Evolutionary conservation across 2,329 filamentous ascomycete species (phyloP).

Genomic region (Aspergillus fumigatiaffinis): DNA sequence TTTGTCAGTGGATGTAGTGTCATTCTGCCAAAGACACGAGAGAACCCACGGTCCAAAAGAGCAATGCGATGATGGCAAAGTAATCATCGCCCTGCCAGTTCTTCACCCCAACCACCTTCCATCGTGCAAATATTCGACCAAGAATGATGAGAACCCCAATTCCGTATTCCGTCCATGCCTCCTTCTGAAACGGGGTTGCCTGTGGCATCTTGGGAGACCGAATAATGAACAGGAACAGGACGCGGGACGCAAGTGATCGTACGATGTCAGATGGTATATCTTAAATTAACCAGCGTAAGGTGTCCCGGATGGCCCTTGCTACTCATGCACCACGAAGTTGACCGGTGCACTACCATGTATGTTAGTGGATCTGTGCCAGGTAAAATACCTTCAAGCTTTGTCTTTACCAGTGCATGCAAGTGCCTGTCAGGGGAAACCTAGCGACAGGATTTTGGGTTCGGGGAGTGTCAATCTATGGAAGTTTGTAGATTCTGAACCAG

Average conservation of each 20-base stretch:
- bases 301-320: background rate
- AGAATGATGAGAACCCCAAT: slow-evolving; percentile 38
- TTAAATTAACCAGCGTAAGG: background rate
- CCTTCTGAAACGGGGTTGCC: slow-evolving; percentile 39
- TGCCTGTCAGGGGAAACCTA: background rate
- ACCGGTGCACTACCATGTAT: background rate
- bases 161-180: slow-evolving; percentile 45
- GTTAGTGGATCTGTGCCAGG: background rate
- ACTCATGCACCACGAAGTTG: background rate
- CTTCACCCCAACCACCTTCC: slow-evolving; percentile 39
- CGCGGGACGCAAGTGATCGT: background rate
- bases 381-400: background rate
- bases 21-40: too few relatives aligned
- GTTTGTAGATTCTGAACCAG: too few relatives aligned
- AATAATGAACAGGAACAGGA: background rate
- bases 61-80: slow-evolving; percentile 34
- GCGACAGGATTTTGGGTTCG: background rate
- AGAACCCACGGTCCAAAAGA: slow-evolving; percentile 38
- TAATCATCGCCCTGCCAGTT: slow-evolving; percentile 44
- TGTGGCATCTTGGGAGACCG: background rate
- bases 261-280: background rate
- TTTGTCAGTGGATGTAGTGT: background rate
- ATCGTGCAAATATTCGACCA: slow-evolving; percentile 38
- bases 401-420: background rate
- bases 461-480: too few relatives aligned